Conservation (phyloP, 495 filamentous ascomycete genomes). For the Penicillium paradoxum region DNA sequence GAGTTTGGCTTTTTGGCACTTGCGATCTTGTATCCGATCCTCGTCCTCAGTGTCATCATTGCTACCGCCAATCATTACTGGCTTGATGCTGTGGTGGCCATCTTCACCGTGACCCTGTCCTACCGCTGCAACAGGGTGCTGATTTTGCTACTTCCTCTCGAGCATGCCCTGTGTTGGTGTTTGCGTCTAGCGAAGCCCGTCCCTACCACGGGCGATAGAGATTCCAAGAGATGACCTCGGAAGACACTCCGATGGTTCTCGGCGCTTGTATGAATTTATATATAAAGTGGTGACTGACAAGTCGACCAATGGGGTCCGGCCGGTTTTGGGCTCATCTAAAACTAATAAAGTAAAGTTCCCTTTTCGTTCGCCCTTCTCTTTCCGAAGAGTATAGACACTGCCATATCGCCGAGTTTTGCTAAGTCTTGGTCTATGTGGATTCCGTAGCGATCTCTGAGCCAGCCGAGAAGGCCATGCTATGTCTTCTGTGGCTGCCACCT, state of each 20-base stretch:
- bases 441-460: too few relatives aligned
- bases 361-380: not conserved
- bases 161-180: conserved; percentile 51
- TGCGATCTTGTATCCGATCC: conserved; percentile 51
- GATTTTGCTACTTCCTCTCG: conserved; percentile 50
- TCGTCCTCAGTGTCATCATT: conserved; percentile 58
- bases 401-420: too few relatives aligned
- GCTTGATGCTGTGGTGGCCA: conserved; percentile 54
- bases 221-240: not conserved
- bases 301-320: not conserved
- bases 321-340: not conserved
- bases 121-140: conserved; percentile 51
- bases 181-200: conserved; percentile 54
- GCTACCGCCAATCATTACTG: conserved; percentile 66
- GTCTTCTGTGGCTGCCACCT: too few relatives aligned
- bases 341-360: not conserved
- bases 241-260: too few relatives aligned
- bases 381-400: too few relatives aligned
- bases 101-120: conserved; percentile 46
- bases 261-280: too few relatives aligned
- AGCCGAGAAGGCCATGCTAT: too few relatives aligned
- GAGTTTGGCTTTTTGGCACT: conserved; percentile 42
- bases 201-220: conserved; percentile 47
- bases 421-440: too few relatives aligned
- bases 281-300: too few relatives aligned